These are phyloP conservation scores for Quercus bicolor DNA, from an alignment of 306 rosid species.

Conservation along the genomic window DNA sequence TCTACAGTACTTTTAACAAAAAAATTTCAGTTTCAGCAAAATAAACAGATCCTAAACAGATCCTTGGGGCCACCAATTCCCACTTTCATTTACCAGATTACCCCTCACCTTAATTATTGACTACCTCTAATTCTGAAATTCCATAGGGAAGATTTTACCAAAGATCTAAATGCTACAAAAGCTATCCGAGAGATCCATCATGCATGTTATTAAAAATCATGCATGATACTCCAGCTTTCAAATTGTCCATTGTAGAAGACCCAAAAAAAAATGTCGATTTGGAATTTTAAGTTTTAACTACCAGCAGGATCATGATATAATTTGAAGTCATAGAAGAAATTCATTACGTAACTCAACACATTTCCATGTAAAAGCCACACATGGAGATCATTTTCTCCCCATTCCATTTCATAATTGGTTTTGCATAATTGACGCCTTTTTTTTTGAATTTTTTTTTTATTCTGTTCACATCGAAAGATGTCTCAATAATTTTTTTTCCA, in stretches of 20 bases:
- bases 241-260: no score
- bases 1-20: no score
- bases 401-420: background rate
- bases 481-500: background rate
- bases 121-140: background rate
- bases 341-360: background rate
- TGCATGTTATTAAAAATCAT: no score
- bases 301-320: background rate
- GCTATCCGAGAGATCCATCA: no score
- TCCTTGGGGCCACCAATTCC: no score
- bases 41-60: rapidly evolving
- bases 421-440: background rate
- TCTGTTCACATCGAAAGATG: background rate
- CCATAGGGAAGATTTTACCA: background rate
- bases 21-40: rapidly evolving
- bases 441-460: background rate
- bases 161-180: background rate
- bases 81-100: no score
- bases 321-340: background rate
- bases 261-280: no score
- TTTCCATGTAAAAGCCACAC: background rate
- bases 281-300: no score
- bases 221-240: no score
- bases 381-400: background rate
- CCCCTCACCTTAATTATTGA: no score